These are phyloP conservation scores for Taphrina communis DNA, from an alignment of 1,139 yeast species.

Conservation along the genomic window DNA sequence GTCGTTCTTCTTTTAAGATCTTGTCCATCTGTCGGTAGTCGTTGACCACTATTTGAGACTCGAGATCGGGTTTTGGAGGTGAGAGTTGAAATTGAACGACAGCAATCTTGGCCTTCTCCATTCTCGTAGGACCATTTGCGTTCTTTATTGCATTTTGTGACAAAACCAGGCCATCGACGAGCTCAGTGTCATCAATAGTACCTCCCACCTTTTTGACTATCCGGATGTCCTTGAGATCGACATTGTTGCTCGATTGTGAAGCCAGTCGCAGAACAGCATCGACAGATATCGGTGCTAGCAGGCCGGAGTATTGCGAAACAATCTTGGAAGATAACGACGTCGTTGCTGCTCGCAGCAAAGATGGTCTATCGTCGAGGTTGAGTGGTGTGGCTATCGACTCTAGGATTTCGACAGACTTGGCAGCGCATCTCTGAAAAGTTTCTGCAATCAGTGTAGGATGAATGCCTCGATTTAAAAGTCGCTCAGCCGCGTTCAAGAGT, in stretches of 20 bases:
- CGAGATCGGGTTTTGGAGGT: conserved; percentile 99
- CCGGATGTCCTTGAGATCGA: conserved; percentile 85
- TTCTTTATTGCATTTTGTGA: conserved; percentile 86
- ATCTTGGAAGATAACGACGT: conserved; percentile 86
- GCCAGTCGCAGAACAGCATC: conserved; percentile 82
- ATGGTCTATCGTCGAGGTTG: conserved; percentile 75
- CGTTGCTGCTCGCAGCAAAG: conserved; percentile 86
- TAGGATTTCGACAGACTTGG: conserved; percentile 80
- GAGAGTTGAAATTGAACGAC: conserved; percentile 93
- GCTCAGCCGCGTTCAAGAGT: conserved; percentile 90
- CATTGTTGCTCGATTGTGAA: conserved; percentile 64
- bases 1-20: conserved; percentile 95
- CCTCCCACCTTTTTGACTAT: conserved; percentile 94
- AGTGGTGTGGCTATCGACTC: conserved; percentile 83
- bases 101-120: conserved; percentile 92
- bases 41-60: conserved; percentile 93
- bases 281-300: conserved; percentile 91
- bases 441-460: conserved; percentile 97
- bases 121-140: conserved; percentile 95
- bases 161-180: conserved; percentile 89
- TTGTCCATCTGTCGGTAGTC: conserved; percentile 99
- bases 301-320: conserved; percentile 85
- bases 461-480: conserved; percentile 83
- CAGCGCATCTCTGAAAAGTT: conserved; percentile 91
- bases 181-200: conserved; percentile 93